Percentiles rank a stretch among this genome's conserved stretches.
Conservation (phyloP, 2,329 filamentous ascomycete species). For the Trichoderma guizhouense region DNA sequence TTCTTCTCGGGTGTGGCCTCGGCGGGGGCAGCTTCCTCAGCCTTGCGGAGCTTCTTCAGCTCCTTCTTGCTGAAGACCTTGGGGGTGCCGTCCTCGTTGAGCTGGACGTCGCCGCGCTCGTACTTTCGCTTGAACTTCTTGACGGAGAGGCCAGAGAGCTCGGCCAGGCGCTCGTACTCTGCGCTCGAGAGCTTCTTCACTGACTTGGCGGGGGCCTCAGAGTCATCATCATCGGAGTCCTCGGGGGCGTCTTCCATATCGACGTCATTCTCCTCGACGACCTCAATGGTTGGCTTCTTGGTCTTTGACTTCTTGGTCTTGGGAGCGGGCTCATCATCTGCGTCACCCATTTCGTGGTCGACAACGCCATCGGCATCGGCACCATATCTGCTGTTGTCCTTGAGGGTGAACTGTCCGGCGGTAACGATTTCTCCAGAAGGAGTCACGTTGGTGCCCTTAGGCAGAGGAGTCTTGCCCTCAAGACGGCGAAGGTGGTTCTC, state of each 20-base stretch:
- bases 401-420: slow-evolving; percentile 82
- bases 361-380: slow-evolving; percentile 83
- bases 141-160: slow-evolving; percentile 65
- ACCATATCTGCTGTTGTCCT: slow-evolving; percentile 93
- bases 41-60: slow-evolving; percentile 67
- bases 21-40: slow-evolving; percentile 46
- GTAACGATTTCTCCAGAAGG: slow-evolving; percentile 64
- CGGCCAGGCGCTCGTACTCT: slow-evolving; percentile 59
- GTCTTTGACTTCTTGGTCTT: slow-evolving; percentile 43
- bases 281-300: slow-evolving; percentile 42
- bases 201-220: slow-evolving; percentile 32
- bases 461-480: slow-evolving; percentile 85
- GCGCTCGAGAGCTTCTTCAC: slow-evolving; percentile 49
- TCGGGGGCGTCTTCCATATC: slow-evolving; percentile 42
- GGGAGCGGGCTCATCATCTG: slow-evolving; percentile 22
- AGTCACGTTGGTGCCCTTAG: slow-evolving; percentile 70
- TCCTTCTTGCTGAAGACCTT: slow-evolving; percentile 72
- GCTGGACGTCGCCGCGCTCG: slow-evolving; percentile 69
- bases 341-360: slow-evolving; percentile 45
- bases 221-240: slow-evolving; percentile 34
- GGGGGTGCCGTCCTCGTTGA: slow-evolving; percentile 63
- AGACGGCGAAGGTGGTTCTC: slow-evolving; percentile 73
- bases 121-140: slow-evolving; percentile 77
- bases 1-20: slow-evolving; percentile 37
- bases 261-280: slow-evolving; percentile 41